Evolutionary conservation across 176 grass and related monocot species (phyloP).

Genomic region (Sorghum bicolor): DNA sequence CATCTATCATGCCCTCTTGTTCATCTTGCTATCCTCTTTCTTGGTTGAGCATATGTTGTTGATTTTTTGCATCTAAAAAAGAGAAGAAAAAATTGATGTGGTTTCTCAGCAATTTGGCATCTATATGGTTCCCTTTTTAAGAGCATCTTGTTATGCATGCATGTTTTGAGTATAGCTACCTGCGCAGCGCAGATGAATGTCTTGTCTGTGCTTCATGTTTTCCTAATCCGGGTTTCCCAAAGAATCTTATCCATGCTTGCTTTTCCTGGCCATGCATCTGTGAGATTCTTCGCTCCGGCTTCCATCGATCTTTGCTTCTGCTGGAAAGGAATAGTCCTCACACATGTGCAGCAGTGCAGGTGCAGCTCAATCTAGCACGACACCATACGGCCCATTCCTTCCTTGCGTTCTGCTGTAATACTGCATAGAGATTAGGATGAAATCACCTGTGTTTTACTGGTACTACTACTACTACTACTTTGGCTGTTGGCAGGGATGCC

Average conservation of each 20-base stretch:
- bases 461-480: neutral
- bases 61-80: neutral
- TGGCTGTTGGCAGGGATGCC: neutral
- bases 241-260: conserved; percentile 33
- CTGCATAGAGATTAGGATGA: neutral
- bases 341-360: conserved; percentile 13
- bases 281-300: conserved; percentile 37
- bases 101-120: conserved; percentile 5
- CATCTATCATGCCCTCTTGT: no score
- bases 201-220: conserved; percentile 10
- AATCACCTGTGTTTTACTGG: neutral
- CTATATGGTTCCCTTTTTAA: neutral
- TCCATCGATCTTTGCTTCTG: conserved; percentile 53
- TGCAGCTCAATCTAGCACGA: neutral
- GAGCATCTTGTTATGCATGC: conserved; percentile 1
- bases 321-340: conserved; percentile 46
- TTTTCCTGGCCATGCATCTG: conserved; percentile 45
- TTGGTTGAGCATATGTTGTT: neutral
- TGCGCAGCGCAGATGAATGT: conserved; percentile 16
- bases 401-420: neutral
- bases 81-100: neutral
- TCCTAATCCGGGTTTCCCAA: conserved; percentile 40
- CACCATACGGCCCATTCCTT: neutral
- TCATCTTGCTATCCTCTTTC: neutral
- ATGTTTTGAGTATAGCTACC: neutral